Evolutionary conservation across 2,329 filamentous ascomycete species (phyloP), one percentile per base, ranked within the genome.

Genomic region (Cryphonectria naterciae): DNA sequence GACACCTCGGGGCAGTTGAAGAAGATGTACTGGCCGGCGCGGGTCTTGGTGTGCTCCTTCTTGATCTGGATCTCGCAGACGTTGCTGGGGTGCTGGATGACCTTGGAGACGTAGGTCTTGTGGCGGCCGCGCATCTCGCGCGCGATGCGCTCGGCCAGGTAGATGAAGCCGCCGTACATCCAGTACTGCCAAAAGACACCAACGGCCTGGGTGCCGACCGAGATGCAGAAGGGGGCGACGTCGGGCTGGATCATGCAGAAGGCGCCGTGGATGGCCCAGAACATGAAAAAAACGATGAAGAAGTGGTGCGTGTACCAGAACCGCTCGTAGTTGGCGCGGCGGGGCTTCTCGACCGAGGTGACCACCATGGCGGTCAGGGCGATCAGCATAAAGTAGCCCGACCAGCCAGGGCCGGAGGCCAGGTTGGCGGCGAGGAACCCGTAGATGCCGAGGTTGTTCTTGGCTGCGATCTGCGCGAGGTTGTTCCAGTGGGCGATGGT

Each of bases 231-330:
- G 1, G 93, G 93, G 7, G 91, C 91, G 73, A 92, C 88, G 79
- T 96, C 93, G 67, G 93, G 90, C 81, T 93, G 93, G 77, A 95
- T 95, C 93, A 96, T 95, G 82, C 93, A 95, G 83, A 94, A 96
- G 37, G 92, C 92, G 71, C 93, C 93, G 81, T 97, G 93, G 77
- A 95, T 88, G n/a, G 93, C 91, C 93, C 93, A 96, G 85, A 96
- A 95, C 75, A 95, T 85, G 84, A 96, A 96, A 86, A 96, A 96
- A 74, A 95, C 78, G 81, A 95, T 89, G 80, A 96, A 96, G 79
- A 96, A 88, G 83, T 96, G 93, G 81, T 97, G 93, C 1, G 92
- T 93, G 80, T 94, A 95, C 93, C 93, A 97, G 85, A 96, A 97
- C 37, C 93, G 91, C 80, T 95, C 93, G 79, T 93, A 95, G 83